Base-by-base conservation (phyloP, 169 alveolate species). In the Amoebophrya sp. region DNA sequence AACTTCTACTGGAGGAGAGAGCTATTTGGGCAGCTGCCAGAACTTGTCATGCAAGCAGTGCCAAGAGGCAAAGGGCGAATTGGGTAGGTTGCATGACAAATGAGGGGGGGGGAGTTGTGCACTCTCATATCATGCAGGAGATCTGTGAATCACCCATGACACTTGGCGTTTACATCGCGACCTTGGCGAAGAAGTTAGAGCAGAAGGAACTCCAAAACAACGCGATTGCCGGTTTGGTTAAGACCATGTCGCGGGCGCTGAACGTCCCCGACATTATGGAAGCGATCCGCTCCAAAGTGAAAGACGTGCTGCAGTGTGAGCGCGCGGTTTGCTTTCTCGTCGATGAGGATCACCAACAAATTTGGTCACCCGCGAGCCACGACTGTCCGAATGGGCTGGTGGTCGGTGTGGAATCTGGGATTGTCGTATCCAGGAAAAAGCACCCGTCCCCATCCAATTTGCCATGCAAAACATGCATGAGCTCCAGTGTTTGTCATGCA, bases 251-350 rank as follows among this genome's bases (percentile, higher is more conserved):
- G 10, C 35, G 18, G 35, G 83, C 83, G 39, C 32, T 7, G 83
- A 1, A 7, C 83, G 83, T 66, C 10, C 35, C 12, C 32, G 10
- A n/a, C 10, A 66, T 66, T 25, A 0, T 66, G 83, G 83, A 66
- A 25, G 83, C 83, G 83, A 66, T 66, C 18, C 83, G 83, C 7
- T 18, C 7, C 38, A 66, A 66, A 25, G 83, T 66, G 35, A 2
- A 25, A 2, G 83, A 66, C 83, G 83, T 66, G 2, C 83, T 66
- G 29, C 29, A n/a, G 1, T 66, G 83, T 25, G 83, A 66, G 35
- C 83, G 83, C 10, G 83, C 83, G 29, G 83, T 66, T 2, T 66
- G 83, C 35, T 66, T 66, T 25, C 83, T 66, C 83, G 83, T 66
- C 35, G 83, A 66, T n/a, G 83, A 66, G 83, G 83, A 66, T 25